Conservation (phyloP, 202 grass and related monocot genomes). For the Schoenoplectus triqueter region DNA sequence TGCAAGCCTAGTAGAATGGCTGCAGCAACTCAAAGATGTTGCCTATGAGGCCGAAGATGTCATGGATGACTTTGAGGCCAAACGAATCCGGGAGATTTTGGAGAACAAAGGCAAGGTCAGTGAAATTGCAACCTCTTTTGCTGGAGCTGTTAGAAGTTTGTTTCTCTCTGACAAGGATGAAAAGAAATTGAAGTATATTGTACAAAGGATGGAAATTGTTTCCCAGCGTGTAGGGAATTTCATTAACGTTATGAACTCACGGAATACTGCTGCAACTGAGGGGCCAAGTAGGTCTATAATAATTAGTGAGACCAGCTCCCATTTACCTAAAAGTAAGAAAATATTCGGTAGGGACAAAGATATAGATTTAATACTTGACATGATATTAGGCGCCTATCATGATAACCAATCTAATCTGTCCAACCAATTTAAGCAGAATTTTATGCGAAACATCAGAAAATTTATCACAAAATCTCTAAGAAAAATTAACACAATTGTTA, state of each 20-base stretch:
- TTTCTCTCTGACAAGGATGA: constrained; percentile 8
- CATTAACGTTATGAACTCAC: neutral
- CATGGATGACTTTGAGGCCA: constrained; percentile 39
- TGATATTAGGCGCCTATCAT: neutral
- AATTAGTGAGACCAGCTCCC: neutral
- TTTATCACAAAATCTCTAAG: neutral
- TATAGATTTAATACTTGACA: constrained; percentile 28
- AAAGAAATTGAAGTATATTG: constrained; percentile 6
- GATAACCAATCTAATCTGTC: neutral
- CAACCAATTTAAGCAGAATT: neutral
- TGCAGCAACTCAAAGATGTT: constrained; percentile 37
- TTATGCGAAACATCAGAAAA: neutral
- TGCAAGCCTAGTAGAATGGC: neutral
- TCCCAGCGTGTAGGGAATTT: neutral
- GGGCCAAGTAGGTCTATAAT: neutral
- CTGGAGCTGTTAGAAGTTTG: neutral
- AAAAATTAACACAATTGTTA: neutral
- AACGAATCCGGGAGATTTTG: neutral
- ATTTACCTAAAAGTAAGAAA: neutral
- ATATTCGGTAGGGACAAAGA: constrained; percentile 37
- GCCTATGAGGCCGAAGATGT: constrained; percentile 39
- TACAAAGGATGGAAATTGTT: neutral
- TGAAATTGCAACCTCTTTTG: neutral
- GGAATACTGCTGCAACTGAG: neutral
- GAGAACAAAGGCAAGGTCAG: neutral